Evolutionary conservation across 345 rosid genomes (phyloP).

Genomic region (Erysimum cheiranthoides): DNA sequence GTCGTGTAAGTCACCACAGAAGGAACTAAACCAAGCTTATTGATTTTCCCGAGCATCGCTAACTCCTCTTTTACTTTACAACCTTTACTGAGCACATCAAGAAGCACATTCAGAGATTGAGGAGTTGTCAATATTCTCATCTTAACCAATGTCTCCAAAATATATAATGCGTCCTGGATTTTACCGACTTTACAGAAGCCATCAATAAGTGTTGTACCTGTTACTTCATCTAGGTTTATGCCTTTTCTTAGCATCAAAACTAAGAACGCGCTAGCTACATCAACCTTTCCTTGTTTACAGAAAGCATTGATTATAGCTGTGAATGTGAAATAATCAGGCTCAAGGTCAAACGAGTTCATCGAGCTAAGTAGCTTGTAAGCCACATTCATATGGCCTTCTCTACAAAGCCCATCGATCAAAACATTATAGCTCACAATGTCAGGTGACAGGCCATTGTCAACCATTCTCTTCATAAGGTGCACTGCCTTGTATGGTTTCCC

Average conservation of each 20-base stretch:
- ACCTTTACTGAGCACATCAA: conserved; percentile 53
- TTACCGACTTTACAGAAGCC: conserved; percentile 52
- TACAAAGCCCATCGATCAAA: conserved; percentile 57
- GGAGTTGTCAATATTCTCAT: conserved; percentile 43
- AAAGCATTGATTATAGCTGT: conserved; percentile 52
- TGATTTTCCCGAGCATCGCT: conserved; percentile 54
- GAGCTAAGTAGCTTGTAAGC: conserved; percentile 49
- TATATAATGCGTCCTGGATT: conserved; percentile 44
- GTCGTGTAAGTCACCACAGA: conserved; percentile 59
- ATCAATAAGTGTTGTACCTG: conserved; percentile 55
- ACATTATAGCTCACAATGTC: conserved; percentile 50
- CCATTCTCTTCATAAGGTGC: conserved; percentile 47
- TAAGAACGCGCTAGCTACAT: conserved; percentile 47
- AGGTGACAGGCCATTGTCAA: conserved; percentile 52
- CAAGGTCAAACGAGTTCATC: conserved; percentile 45
- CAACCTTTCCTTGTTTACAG: conserved; percentile 47
- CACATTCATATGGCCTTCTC: conserved; percentile 49
- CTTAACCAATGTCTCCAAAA: conserved; percentile 47
- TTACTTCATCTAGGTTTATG: conserved; percentile 52
- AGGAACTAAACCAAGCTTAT: conserved; percentile 54
- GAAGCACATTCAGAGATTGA: conserved; percentile 52
- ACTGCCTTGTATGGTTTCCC: conserved; percentile 51
- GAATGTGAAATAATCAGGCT: conserved; percentile 49
- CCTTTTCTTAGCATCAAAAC: conserved; percentile 54
- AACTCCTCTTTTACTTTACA: conserved; percentile 50